Evolutionary conservation across 495 filamentous ascomycete genomes (phyloP).

Genomic region (Patellaria atrata): DNA sequence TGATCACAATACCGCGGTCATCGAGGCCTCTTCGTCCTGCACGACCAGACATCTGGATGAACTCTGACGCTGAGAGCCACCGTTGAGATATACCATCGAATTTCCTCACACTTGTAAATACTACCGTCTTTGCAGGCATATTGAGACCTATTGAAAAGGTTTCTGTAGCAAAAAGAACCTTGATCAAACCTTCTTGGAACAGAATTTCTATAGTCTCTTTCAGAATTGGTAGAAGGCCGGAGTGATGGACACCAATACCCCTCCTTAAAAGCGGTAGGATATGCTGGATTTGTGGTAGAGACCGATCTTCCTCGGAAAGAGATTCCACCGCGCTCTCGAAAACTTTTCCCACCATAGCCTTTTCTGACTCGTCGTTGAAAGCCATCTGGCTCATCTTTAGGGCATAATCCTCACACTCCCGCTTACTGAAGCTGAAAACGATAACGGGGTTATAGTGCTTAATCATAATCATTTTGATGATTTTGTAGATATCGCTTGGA

Average conservation of each 20-base stretch:
- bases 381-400: slow-evolving; percentile 68
- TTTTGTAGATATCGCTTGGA: slow-evolving; percentile 82
- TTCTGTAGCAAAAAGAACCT: slow-evolving; percentile 93
- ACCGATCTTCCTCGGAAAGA: slow-evolving; percentile 79
- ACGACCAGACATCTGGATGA: slow-evolving; percentile 96
- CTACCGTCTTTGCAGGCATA: slow-evolving; percentile 98
- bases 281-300: slow-evolving; percentile 77
- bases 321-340: slow-evolving; percentile 81
- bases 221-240: slow-evolving; percentile 83
- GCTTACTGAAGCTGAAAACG: slow-evolving; percentile 97
- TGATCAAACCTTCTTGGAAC: slow-evolving; percentile 96
- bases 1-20: slow-evolving; percentile 96
- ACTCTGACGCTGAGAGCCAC: slow-evolving; percentile 89
- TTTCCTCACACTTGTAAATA: slow-evolving; percentile 91
- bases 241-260: slow-evolving; percentile 95
- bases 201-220: slow-evolving; percentile 99
- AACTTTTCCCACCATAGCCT: slow-evolving; percentile 85
- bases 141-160: slow-evolving; percentile 98
- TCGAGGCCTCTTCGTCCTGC: slow-evolving; percentile 93
- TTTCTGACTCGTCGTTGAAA: slow-evolving; percentile 97
- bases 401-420: slow-evolving; percentile 79
- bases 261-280: slow-evolving; percentile 79
- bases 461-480: slow-evolving; percentile 95
- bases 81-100: slow-evolving; percentile 73
- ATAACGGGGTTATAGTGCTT: slow-evolving; percentile 95